phyloP scores from a whole-genome alignment of 2,329 filamentous ascomycete species.

The Cladophialophora bantiana region DNA sequence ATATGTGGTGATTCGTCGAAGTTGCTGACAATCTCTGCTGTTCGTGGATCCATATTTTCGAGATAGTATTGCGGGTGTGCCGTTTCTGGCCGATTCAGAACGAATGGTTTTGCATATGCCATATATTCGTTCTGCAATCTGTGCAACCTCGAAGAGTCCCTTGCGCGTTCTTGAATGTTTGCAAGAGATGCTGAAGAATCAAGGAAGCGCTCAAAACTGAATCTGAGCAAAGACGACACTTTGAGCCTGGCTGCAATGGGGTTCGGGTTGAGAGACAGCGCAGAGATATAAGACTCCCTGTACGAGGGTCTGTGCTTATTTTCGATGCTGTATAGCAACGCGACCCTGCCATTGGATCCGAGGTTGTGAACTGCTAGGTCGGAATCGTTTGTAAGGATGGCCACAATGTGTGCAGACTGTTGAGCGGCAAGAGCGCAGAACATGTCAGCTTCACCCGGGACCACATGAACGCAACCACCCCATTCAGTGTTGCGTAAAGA shows the following conservation, averaged over 20 bases:
- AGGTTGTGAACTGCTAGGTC: slow-evolving; percentile 81
- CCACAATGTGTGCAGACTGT: slow-evolving; percentile 54
- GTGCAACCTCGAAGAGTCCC: slow-evolving; percentile 32
- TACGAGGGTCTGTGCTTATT: slow-evolving; percentile 35
- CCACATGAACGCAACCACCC: slow-evolving; percentile 59
- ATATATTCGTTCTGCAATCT: slow-evolving; percentile 40
- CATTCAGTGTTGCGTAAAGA: slow-evolving; percentile 39
- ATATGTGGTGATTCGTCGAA: slow-evolving; percentile 53
- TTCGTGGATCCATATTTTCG: slow-evolving; percentile 55
- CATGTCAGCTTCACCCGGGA: slow-evolving; percentile 83
- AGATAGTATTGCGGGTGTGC: slow-evolving; percentile 14
- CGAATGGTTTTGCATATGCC: slow-evolving; percentile 49
- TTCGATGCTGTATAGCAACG: slow-evolving; percentile 72
- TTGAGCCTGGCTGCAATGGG: slow-evolving; percentile 46
- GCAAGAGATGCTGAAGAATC: slow-evolving; percentile 41
- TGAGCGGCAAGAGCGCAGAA: slow-evolving; percentile 75
- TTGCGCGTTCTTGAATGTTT: slow-evolving; percentile 45
- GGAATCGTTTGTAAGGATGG: slow-evolving; percentile 82
- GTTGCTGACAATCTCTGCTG: slow-evolving; percentile 60
- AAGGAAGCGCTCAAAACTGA: slow-evolving; percentile 51
- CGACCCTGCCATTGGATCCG: slow-evolving; percentile 65
- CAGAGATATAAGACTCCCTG: slow-evolving; percentile 16
- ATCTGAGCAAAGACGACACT: slow-evolving; percentile 44
- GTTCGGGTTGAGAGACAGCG: slow-evolving; percentile 30
- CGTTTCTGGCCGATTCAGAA: background rate